Conservation (phyloP, 1,284 basidiomycete genomes). For the Rhizoctonia solani region DNA sequence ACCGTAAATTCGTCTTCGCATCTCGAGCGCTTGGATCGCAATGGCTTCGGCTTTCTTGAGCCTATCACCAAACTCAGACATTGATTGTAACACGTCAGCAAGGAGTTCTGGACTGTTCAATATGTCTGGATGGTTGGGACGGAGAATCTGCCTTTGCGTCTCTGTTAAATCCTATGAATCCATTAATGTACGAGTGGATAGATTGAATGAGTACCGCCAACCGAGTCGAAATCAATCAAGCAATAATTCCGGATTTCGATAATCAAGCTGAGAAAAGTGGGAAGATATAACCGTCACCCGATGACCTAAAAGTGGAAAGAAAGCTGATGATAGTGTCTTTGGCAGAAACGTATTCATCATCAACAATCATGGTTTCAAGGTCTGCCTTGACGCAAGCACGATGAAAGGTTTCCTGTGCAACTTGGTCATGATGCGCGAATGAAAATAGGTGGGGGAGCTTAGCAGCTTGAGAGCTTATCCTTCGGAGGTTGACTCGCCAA, state of each 20-base stretch:
- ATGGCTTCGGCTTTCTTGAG: background rate
- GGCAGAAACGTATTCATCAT: background rate
- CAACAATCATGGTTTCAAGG: background rate
- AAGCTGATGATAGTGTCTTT: background rate
- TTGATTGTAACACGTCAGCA: background rate
- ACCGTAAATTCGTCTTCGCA: no score
- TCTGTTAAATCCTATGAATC: slow-evolving; percentile 4
- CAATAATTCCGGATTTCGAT: slow-evolving; percentile 18
- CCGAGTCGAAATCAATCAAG: slow-evolving; percentile 9
- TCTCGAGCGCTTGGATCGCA: no score
- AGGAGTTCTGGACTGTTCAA: slow-evolving; percentile 4
- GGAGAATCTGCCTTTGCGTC: background rate
- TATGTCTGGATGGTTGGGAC: slow-evolving; percentile 1
- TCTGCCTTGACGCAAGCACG: background rate
- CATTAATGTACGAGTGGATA: slow-evolving; percentile 24
- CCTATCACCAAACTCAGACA: background rate
- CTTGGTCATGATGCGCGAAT: slow-evolving; percentile 18
- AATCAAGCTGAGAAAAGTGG: slow-evolving; percentile 3
- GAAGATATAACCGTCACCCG: background rate
- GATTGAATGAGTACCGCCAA: background rate
- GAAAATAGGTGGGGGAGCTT: slow-evolving; percentile 3
- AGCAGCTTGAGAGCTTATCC: background rate
- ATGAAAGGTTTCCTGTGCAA: slow-evolving; percentile 6
- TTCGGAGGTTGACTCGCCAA: background rate
- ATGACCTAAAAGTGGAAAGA: background rate